Evolutionary conservation across 2,329 filamentous ascomycete genomes (phyloP), one percentile per base, ranked within the genome.

Genomic region (Zasmidium citrigriseum): DNA sequence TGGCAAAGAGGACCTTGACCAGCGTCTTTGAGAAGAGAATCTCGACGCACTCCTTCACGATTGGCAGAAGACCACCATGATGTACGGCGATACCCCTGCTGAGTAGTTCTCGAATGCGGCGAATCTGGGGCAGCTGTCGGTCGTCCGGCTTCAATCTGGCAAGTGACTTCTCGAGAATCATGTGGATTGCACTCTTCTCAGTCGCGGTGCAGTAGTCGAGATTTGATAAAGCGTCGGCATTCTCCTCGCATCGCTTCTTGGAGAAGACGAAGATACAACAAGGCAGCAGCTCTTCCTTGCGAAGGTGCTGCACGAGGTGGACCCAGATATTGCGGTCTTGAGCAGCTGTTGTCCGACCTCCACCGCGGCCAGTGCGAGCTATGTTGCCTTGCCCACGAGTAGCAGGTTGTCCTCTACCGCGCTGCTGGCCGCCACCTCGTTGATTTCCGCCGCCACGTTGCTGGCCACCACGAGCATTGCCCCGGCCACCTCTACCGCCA

Each of bases 221-320:
- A 70, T 97, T 98, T 61, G 90, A 93, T 21, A 99, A 81, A 0
- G 95, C 93, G 72, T 97, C 91, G 0, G 95, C 95, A 72, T 98
- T 99, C 72, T 98, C 92, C 74, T 99, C 95, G 69, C 95, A 98
- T 53, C 95, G 83, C 76, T 95, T 96, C 78, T 98, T 99, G 2
- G 95, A 99, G 75, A 99, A 99, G 56, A 99, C 93, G 71, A 99
- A 99, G 65, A 99, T 96, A 73, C 93, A 98, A 9, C 90, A 91
- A 0, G 95, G 95, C 2, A 99, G 83, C 3, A 99, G 82, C 50
- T 86, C 91, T 53, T 92, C 86, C 74, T 96, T 96, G 68, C 88
- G 90, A 54, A 99, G 81, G 75, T 91, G 92, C 69, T 96, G 91
- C 2, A 99, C 92, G 41, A 99, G 83, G 70, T 97, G 91, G 34